A percentile compares a stretch with the other conserved stretches of the same genome.
These are phyloP conservation scores for Psilocybe cyanescens DNA, from an alignment of 768 basidiomycete species.

Conservation along the genomic window DNA sequence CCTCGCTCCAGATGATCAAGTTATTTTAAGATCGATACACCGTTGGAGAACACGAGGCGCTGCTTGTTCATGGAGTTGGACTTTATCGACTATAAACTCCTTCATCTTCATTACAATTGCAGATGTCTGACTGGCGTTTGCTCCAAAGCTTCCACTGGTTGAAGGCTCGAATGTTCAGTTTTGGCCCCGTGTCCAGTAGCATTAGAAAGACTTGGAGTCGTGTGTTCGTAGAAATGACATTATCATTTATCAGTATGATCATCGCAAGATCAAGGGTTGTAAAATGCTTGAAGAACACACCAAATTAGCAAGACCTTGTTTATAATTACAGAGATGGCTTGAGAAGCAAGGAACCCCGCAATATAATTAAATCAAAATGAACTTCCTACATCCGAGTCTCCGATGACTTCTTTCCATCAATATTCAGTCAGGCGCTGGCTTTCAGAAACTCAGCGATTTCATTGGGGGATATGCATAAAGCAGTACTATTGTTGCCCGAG, in stretches of 20 bases:
- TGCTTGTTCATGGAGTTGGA: background rate
- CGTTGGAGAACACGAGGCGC: background rate
- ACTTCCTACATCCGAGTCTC: background rate
- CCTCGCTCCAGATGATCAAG: background rate
- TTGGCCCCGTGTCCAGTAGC: background rate
- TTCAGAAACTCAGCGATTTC: too few relatives aligned
- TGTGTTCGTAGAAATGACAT: background rate
- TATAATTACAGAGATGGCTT: background rate
- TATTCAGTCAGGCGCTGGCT: too few relatives aligned
- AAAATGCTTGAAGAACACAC: background rate
- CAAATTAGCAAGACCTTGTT: background rate
- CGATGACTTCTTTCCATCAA: background rate
- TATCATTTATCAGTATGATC: background rate
- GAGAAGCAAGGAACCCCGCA: background rate
- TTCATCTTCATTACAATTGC: background rate
- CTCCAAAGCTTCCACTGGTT: background rate
- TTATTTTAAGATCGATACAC: background rate
- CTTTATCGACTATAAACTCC: background rate
- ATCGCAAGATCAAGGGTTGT: background rate
- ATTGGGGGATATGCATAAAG: too few relatives aligned
- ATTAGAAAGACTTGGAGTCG: background rate
- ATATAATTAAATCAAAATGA: background rate
- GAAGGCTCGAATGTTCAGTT: background rate
- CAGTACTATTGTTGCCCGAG: too few relatives aligned
- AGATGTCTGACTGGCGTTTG: background rate